Evolutionary conservation across 2,329 filamentous ascomycete species (phyloP).

Genomic region (Trichoderma polysporum): DNA sequence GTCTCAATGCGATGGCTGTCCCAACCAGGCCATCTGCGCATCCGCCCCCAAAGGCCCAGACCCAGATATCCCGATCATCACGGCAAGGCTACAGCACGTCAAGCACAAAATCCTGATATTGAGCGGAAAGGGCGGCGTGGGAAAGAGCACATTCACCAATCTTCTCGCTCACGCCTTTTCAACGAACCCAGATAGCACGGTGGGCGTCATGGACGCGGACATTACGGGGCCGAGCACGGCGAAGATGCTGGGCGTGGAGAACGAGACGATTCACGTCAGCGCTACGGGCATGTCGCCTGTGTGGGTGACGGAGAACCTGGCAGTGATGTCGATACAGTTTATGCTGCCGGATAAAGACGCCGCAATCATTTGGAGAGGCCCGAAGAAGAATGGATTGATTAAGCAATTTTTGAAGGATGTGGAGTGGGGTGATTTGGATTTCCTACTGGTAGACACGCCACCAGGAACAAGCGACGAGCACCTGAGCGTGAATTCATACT

Average conservation of each 20-base stretch:
- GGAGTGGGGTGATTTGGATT: constrained; percentile 94
- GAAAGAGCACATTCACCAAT: constrained; percentile 90
- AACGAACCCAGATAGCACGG: constrained; percentile 70
- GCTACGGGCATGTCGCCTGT: constrained; percentile 90
- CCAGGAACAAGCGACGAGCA: constrained; percentile 96
- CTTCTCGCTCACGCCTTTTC: constrained; percentile 89
- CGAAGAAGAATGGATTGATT: constrained; percentile 98
- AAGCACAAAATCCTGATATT: constrained; percentile 91
- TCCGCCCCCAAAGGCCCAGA: constrained; percentile 84
- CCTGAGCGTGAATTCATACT: constrained; percentile 84
- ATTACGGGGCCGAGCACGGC: constrained; percentile 96
- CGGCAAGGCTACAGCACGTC: constrained; percentile 75
- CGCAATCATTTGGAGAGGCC: constrained; percentile 94
- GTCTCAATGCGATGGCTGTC: constrained; percentile 90
- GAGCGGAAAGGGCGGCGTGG: constrained; percentile 93
- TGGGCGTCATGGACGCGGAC: constrained; percentile 97
- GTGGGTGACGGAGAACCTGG: constrained; percentile 91
- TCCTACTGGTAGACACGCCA: constrained; percentile 89
- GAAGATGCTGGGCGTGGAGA: constrained; percentile 98
- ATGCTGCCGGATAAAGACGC: constrained; percentile 94
- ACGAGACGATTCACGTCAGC: constrained; percentile 89
- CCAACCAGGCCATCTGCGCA: constrained; percentile 93
- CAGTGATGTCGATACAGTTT: constrained; percentile 97
- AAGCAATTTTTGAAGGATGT: constrained; percentile 98
- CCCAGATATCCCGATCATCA: constrained; percentile 87